Percentiles rank a stretch among this genome's conserved stretches.
Conservation (phyloP, 768 basidiomycete species). For the Saitozyma sp. region DNA sequence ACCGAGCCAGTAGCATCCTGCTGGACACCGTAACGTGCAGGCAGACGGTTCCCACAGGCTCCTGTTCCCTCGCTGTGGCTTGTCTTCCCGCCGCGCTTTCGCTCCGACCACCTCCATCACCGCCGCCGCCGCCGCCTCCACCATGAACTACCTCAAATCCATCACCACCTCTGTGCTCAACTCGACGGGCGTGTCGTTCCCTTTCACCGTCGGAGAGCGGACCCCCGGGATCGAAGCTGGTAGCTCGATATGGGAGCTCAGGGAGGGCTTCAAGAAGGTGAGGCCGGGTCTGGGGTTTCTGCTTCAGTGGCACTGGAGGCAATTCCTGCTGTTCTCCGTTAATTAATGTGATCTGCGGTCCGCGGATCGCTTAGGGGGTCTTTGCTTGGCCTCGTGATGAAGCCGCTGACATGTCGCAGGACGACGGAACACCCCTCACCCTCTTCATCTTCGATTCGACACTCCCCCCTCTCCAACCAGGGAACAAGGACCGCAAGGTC, state of each 20-base stretch:
- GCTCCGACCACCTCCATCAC: too few relatives aligned
- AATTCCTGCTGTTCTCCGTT: conserved; percentile 16
- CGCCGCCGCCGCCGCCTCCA: background rate
- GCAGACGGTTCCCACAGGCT: too few relatives aligned
- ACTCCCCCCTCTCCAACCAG: conserved; percentile 43
- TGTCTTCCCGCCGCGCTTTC: too few relatives aligned
- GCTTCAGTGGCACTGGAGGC: background rate
- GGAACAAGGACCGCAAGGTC: conserved; percentile 59
- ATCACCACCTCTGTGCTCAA: conserved; percentile 67
- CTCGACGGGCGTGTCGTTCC: conserved; percentile 86
- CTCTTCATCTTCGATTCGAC: conserved; percentile 82
- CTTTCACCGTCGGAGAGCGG: conserved; percentile 78
- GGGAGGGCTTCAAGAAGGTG: conserved; percentile 87
- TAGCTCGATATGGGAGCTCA: conserved; percentile 76
- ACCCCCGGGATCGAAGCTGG: conserved; percentile 63
- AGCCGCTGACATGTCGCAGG: conserved; percentile 58
- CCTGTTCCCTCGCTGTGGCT: too few relatives aligned
- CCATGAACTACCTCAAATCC: conserved; percentile 66
- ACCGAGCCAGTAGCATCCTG: too few relatives aligned
- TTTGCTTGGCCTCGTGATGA: background rate
- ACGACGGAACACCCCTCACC: conserved; percentile 80
- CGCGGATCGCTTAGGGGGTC: background rate
- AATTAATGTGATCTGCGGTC: background rate
- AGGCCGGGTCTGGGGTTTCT: conserved; percentile 15
- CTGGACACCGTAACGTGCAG: too few relatives aligned